Conservation (phyloP, 2,329 filamentous ascomycete genomes). For the Berkeleyomyces rouxiae region DNA sequence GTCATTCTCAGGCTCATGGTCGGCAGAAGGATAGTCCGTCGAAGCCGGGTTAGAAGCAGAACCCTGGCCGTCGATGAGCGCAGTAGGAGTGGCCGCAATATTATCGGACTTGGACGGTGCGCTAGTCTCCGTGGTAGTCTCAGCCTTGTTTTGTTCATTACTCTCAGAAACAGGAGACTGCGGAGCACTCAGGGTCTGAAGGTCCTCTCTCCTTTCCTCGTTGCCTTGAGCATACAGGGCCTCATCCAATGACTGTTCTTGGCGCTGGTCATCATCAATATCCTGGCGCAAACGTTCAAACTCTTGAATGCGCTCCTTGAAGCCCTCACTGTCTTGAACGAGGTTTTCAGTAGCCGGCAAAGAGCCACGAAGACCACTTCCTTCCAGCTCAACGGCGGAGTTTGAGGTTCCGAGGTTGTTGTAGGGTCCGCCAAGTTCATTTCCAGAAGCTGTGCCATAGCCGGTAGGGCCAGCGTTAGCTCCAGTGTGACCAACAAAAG, state of each 20-base stretch:
- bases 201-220: neutral
- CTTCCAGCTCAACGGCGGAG: neutral
- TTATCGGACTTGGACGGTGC: no score
- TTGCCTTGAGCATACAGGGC: conserved; percentile 20
- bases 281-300: conserved; percentile 67
- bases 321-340: conserved; percentile 38
- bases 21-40: neutral
- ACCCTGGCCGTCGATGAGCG: neutral
- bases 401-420: neutral
- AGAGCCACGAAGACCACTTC: neutral
- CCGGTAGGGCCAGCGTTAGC: neutral
- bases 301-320: conserved; percentile 59
- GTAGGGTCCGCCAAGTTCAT: conserved; percentile 12
- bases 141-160: neutral
- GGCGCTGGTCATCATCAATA: conserved; percentile 35
- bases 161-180: neutral
- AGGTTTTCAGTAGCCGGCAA: conserved; percentile 36
- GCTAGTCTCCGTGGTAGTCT: no score
- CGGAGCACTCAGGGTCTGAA: neutral
- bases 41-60: neutral
- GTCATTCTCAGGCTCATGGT: neutral
- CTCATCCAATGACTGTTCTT: conserved; percentile 18
- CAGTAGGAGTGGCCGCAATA: neutral
- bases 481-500: conserved; percentile 15
- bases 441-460: conserved; percentile 16